phyloP scores from a whole-genome alignment of 441 rosid species.

The Caryocar brasiliense region DNA sequence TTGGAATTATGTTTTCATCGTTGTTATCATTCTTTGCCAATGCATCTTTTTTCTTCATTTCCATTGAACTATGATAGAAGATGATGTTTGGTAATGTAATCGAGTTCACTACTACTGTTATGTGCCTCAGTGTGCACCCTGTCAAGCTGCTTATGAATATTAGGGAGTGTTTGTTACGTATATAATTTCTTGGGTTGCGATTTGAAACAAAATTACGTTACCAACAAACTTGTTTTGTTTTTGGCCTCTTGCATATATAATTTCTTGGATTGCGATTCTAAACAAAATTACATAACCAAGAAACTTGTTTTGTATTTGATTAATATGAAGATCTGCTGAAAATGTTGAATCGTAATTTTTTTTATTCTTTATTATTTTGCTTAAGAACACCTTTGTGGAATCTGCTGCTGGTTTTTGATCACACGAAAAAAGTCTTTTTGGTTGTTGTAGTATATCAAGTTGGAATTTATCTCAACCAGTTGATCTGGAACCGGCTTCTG shows the following conservation, averaged over 20 bases:
- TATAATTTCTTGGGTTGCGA: no score
- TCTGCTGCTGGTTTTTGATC: background rate
- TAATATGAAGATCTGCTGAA: background rate
- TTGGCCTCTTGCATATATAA: no score
- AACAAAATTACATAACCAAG: no score
- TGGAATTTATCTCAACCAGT: conserved; percentile 12
- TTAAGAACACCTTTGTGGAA: background rate
- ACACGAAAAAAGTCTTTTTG: background rate
- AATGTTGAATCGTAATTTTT: background rate
- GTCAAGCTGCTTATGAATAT: no score
- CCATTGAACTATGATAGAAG: background rate
- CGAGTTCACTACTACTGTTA: no score
- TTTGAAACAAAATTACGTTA: no score
- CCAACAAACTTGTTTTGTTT: no score
- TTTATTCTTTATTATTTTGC: background rate
- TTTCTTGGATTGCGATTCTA: no score
- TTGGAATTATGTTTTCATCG: no score
- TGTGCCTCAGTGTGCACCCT: no score
- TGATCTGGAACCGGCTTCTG: conserved; percentile 21
- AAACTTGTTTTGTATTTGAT: background rate
- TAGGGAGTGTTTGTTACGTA: no score
- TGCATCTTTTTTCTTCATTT: background rate
- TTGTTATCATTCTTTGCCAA: background rate
- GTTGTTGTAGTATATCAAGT: conserved; percentile 29
- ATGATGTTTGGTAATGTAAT: no score